These are phyloP conservation scores for Macrocybe gigantea DNA, from an alignment of 768 basidiomycete genomes.

Conservation along the genomic window DNA sequence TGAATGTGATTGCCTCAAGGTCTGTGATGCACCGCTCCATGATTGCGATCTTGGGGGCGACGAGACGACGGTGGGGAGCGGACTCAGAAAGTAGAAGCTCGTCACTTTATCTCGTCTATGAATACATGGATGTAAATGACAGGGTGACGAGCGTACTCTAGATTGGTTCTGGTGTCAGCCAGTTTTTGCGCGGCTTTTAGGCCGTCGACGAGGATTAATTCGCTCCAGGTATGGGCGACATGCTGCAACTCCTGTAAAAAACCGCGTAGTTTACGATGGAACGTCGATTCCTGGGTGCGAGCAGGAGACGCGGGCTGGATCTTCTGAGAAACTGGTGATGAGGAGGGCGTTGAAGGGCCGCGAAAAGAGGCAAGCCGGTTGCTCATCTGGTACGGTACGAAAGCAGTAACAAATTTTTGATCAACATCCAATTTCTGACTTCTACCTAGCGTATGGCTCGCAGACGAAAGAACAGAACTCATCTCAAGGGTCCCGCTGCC, in stretches of 20 bases:
- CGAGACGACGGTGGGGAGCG: constrained; percentile 49
- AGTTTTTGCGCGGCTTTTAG: constrained; percentile 66
- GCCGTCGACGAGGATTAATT: constrained; percentile 75
- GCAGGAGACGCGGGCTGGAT: constrained; percentile 39
- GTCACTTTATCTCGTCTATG: not conserved
- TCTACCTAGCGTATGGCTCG: constrained; percentile 49
- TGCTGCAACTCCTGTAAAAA: constrained; percentile 62
- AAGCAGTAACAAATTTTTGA: constrained; percentile 8
- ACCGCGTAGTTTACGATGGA: constrained; percentile 72
- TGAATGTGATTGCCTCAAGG: constrained; percentile 50
- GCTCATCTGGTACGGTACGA: constrained; percentile 15
- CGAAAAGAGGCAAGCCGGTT: constrained; percentile 71
- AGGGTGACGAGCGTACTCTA: constrained; percentile 54
- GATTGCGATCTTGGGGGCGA: constrained; percentile 56
- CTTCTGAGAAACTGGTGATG: constrained; percentile 50
- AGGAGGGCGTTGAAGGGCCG: constrained; percentile 70
- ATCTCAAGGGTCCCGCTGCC: constrained; percentile 55
- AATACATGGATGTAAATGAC: not conserved
- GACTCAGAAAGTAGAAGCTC: constrained; percentile 5
- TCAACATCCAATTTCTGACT: not conserved
- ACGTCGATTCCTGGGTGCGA: constrained; percentile 63
- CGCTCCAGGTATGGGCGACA: constrained; percentile 73
- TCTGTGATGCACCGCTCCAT: constrained; percentile 65
- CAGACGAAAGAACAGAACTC: constrained; percentile 75
- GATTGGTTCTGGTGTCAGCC: constrained; percentile 75